A percentile compares a stretch with the other conserved stretches of the same genome.
Evolutionary conservation across 805 yeast species (phyloP).

Genomic region (Candida coleopterorum): DNA sequence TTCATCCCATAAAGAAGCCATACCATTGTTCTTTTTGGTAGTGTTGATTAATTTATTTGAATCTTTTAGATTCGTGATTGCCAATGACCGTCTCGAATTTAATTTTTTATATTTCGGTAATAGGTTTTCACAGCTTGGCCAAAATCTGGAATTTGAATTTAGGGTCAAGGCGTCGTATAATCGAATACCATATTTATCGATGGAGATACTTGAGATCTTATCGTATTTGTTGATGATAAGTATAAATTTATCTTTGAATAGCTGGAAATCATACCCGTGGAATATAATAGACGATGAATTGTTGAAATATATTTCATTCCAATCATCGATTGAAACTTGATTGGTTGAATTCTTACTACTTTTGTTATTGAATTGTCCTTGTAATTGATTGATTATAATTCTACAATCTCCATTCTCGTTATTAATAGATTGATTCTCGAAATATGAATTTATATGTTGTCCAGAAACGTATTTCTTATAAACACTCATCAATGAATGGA

Average conservation of each 20-base stretch:
- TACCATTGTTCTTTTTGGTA: too few species aligned
- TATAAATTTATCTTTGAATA: slow-evolving; percentile 43
- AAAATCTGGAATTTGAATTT: slow-evolving; percentile 59
- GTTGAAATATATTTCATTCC: slow-evolving; percentile 39
- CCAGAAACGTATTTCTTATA: slow-evolving; percentile 36
- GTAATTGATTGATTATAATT: slow-evolving; percentile 19
- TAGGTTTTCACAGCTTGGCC: slow-evolving; percentile 74
- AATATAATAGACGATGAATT: slow-evolving; percentile 53
- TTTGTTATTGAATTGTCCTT: slow-evolving; percentile 14
- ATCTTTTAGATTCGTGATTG: slow-evolving; percentile 66
- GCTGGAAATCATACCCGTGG: slow-evolving; percentile 47
- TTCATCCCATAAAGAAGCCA: slow-evolving; percentile 53
- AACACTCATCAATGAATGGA: slow-evolving; percentile 27
- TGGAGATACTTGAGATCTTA: slow-evolving; percentile 48
- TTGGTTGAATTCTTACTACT: slow-evolving; percentile 4
- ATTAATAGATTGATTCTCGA: too few species aligned
- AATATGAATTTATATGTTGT: slow-evolving; percentile 24
- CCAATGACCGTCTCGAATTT: slow-evolving; percentile 68
- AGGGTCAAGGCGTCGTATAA: slow-evolving; percentile 56
- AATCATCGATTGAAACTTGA: slow-evolving; percentile 13
- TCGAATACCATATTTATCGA: slow-evolving; percentile 65
- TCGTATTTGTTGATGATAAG: slow-evolving; percentile 48
- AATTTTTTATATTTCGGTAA: slow-evolving; percentile 43
- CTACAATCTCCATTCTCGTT: not conserved
- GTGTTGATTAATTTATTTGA: slow-evolving; percentile 51